Base-by-base conservation (phyloP, 148 eudicot genomes). In the Rhododendron mucronatum region DNA sequence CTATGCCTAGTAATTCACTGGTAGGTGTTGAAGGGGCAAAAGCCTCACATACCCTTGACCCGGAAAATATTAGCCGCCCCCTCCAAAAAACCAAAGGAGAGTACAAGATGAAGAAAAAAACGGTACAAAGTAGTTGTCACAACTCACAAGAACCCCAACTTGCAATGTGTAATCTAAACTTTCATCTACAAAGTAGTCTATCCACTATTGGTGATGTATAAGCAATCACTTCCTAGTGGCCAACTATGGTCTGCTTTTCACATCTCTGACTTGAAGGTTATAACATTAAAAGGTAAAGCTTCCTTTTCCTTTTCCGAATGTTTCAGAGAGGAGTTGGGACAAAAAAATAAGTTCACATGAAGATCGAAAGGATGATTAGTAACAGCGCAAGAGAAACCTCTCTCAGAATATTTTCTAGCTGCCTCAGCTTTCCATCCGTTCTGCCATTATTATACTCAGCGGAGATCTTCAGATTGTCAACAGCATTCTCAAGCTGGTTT, bases 401-500 rank as follows among this genome's bases (percentile, higher is more conserved):
- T 81, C 57, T 44, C 30, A 88, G 55, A 47, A 82, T 85, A 59
- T 69, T 75, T 77, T 85, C 87, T n/a, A 85, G 73, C 37, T 85
- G 84, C 78, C 71, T 88, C 78, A 88, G 53, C 30, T 88, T 82
- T 85, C 87, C 83, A 61, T 79, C 85, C 14, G 80, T 82, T 82
- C 39, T 85, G 4, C 85, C 89, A 85, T 63, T 79, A 13, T 76
- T 82, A n/a, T 51, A 82, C 57, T 85, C 89, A 26, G 84, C n/a
- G 26, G 85, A 82, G 18, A 44, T 55, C 85, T 85, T 85, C 73
- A 88, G 55, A 82, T 88, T 85, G 69, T 88, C 85, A 30, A 88
- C 47, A 1, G 85, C 53, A 57, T 88, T 82, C 63, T 88, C 89
- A 63, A 88, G 85, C 28, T 77, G 80, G 84, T 50, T 47, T 4